Evolutionary conservation across 371 early-diverging fungal species (phyloP).

Genomic region (Nematocida ausubeli): DNA sequence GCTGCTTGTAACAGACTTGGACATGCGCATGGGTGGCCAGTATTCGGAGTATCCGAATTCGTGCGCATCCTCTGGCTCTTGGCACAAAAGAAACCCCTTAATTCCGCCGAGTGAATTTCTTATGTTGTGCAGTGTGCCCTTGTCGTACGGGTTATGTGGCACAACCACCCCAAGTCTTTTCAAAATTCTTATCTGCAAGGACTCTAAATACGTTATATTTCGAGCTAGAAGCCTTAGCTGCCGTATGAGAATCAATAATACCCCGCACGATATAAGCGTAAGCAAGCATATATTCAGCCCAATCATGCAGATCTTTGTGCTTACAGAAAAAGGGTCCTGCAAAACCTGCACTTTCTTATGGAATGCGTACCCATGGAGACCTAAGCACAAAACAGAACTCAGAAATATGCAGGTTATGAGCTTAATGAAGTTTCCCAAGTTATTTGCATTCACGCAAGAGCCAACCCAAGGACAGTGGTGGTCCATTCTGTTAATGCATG

Average conservation of each 20-base stretch:
- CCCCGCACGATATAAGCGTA: neutral
- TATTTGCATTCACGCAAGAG: conserved; percentile 82
- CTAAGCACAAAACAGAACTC: neutral
- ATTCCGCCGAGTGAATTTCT: conserved; percentile 45
- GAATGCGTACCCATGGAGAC: conserved; percentile 2
- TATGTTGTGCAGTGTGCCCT: conserved; percentile 48
- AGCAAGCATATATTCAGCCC: conserved; percentile 9
- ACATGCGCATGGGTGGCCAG: conserved; percentile 56
- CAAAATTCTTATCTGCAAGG: conserved; percentile 17
- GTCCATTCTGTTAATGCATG: conserved; percentile 93
- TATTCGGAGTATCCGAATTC: conserved; percentile 40
- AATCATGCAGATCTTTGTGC: neutral
- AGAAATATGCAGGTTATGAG: conserved; percentile 59
- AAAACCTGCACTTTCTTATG: neutral
- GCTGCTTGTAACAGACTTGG: neutral
- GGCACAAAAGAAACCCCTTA: conserved; percentile 49
- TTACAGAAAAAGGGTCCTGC: neutral
- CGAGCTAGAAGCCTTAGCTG: conserved; percentile 16
- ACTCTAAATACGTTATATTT: conserved; percentile 64
- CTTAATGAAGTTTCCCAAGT: conserved; percentile 69
- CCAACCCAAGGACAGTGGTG: conserved; percentile 96
- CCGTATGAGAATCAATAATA: conserved; percentile 41
- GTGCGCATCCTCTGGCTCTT: neutral
- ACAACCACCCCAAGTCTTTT: conserved; percentile 3
- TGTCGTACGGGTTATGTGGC: conserved; percentile 58